phyloP scores from a whole-genome alignment of 192 early-diverging fungal species.

The Backusella morwellensis region DNA sequence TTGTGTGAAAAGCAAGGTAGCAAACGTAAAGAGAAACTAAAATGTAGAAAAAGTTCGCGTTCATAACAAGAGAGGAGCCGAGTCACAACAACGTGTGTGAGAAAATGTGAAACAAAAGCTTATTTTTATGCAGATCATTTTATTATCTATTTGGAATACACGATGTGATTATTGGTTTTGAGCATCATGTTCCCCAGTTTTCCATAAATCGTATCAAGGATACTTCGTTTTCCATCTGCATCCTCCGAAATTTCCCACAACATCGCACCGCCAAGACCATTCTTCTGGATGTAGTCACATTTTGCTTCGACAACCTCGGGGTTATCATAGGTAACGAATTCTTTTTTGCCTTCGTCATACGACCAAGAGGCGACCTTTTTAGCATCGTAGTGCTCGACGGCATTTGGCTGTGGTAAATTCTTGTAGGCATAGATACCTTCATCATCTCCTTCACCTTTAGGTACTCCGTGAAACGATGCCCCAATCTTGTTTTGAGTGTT shows the following conservation, averaged over 20 bases:
- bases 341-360: constrained; percentile 62
- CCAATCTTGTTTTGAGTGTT: constrained; percentile 70
- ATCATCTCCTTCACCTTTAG: constrained; percentile 87
- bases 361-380: constrained; percentile 73
- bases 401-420: constrained; percentile 60
- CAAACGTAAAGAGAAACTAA: background rate
- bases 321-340: constrained; percentile 85
- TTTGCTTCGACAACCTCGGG: constrained; percentile 61
- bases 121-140: background rate
- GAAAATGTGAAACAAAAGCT: background rate
- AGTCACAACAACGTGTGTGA: background rate
- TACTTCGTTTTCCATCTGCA: constrained; percentile 36
- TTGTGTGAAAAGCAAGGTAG: background rate
- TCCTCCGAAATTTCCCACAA: constrained; percentile 74
- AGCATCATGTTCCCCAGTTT: constrained; percentile 26
- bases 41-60: background rate
- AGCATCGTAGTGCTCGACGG: constrained; percentile 76
- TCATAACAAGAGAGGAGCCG: background rate
- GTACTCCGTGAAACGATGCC: constrained; percentile 62
- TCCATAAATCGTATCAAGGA: constrained; percentile 35
- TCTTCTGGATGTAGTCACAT: constrained; percentile 57
- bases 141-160: constrained; percentile 19
- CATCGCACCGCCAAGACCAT: constrained; percentile 68
- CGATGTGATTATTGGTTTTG: constrained; percentile 38
- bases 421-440: constrained; percentile 89